Evolutionary conservation across 805 yeast species (phyloP), one percentile per base, ranked within the genome.

Genomic region (Priceomyces carsonii): DNA sequence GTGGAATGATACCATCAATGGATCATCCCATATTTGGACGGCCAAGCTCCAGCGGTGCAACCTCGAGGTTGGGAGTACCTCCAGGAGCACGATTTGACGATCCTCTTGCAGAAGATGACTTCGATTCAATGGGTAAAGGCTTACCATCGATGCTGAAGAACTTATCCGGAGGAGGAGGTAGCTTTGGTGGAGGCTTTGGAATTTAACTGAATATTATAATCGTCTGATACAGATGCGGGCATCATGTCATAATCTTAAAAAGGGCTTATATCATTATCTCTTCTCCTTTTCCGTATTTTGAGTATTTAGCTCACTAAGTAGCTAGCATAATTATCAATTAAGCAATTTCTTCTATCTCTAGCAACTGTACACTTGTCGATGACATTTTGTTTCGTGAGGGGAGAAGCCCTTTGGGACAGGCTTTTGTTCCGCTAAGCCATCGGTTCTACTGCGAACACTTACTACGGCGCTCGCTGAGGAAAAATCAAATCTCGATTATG

Each of bases 1-100:
- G 77, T 9, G 84, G 83, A 0, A 77, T 79, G 84, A 57, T 71
- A 36, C 79, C 80, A 1, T 64, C 74, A 3, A 48, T 63, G 1
- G 52, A 69, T 28, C 81, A 79, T 47, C 82, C 82, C 0, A 37
- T 79, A 6, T 79, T 78, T 44, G 63, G 63, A 12, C 13, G 27
- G 18, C 29, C 12, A 6, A 45, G 45, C n/a, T 29, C 29, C 7
- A 40, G 42, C 6, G 61, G 61, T 3, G 43, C 47, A 27, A 44
- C 62, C 4, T 46, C 62, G 1, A 51, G 66, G 10, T 38, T 50
- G 21, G 67, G 70, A 2, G 60, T 57, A 26, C 70, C 72, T 3
- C 69, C 70, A 0, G 79, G 79, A 4, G 73, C 79, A 5, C 48
- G 81, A 21, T 74, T 54, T 43, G 80, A 75, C 45, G 79, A 75